A percentile compares a stretch with the other conserved stretches of the same genome.
Evolutionary conservation across 345 rosid species (phyloP).

Genomic region (Moricandia arvensis): DNA sequence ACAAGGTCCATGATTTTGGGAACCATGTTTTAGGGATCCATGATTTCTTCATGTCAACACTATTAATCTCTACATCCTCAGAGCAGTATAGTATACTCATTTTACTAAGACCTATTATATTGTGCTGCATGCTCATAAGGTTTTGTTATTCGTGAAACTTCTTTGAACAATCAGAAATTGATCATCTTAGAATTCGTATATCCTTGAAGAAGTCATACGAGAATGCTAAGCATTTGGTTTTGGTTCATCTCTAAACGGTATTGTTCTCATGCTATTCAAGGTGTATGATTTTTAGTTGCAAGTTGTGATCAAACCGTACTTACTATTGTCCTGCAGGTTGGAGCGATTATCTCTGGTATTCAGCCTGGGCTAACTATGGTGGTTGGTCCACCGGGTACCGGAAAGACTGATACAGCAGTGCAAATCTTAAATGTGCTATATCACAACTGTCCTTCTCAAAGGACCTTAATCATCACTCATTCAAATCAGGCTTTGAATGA

Average conservation of each 20-base stretch:
- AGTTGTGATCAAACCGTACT: slow-evolving; percentile 5
- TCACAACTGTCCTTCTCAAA: slow-evolving; percentile 97
- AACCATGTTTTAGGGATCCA: too few relatives aligned
- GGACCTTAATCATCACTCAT: slow-evolving; percentile 94
- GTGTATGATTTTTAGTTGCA: slow-evolving; percentile 4
- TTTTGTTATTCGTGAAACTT: neutral
- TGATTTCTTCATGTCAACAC: too few relatives aligned
- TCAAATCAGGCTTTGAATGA: slow-evolving; percentile 99
- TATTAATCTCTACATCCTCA: slow-evolving; percentile 2
- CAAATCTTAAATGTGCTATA: slow-evolving; percentile 92
- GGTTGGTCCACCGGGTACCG: slow-evolving; percentile 99
- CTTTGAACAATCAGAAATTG: neutral
- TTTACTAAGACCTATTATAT: neutral
- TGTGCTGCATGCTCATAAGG: slow-evolving; percentile 12
- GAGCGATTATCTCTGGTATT: slow-evolving; percentile 95
- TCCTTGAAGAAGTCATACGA: slow-evolving; percentile 5
- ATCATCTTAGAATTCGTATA: slow-evolving; percentile 9
- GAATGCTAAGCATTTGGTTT: slow-evolving; percentile 4
- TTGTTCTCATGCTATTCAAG: slow-evolving; percentile 11
- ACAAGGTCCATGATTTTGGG: too few relatives aligned
- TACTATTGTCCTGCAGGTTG: slow-evolving; percentile 55
- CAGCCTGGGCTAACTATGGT: slow-evolving; percentile 99
- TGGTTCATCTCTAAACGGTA: slow-evolving; percentile 1
- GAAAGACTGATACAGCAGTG: slow-evolving; percentile 99
- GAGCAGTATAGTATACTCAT: slow-evolving; percentile 6